Evolutionary conservation across 2,329 filamentous ascomycete species (phyloP), one percentile per base, ranked within the genome.

Genomic region (Arthroderma sp.): DNA sequence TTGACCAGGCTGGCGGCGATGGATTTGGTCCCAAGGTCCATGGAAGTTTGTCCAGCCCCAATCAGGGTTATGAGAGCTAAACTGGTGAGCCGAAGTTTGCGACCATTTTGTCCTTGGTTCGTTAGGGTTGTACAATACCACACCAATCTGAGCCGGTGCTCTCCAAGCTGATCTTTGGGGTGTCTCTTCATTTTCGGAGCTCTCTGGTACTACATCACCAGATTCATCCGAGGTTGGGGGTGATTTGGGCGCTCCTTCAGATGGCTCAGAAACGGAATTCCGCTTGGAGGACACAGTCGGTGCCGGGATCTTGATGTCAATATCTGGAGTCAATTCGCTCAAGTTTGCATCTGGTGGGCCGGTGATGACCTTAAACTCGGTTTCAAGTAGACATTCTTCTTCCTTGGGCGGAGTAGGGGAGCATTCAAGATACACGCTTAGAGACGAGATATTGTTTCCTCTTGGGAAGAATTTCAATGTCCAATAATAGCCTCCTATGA

Each of bases 41-140:
- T 74, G 70, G 56, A 78, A 80, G 47, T 76, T 71, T 31, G 74
- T 75, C 75, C 76, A 80, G 2, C 77, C 77, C 70, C 75, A 79
- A 52, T 81, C 77, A 8, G 75, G 60, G 36, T 73, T 75, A 42
- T 71, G 65, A 30, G 68, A 67, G 52, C 72, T 73, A 59, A 78
- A 81, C 45, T 77, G 74, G 56, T 80, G 75, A 39, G 70, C 66
- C 36, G 74, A 75, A 8, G 69, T 72, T 44, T 73, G 68, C 53
- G 69, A 70, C 56, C 71, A 72, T 46, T 74, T 69, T 4, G 75
- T 74, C 5, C 75, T 70, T 38, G 77, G 77, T 52, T 80, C 77
- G 28, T 68, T 65, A 0, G 77, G 77, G 49, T 81, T 81, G 64
- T 80, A 80, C 40, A 80, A 63, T 39, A 80, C 70, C 27, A 80